These are phyloP conservation scores for Orobanche coerulescens DNA, from an alignment of 257 asterid genomes.

Conservation along the genomic window DNA sequence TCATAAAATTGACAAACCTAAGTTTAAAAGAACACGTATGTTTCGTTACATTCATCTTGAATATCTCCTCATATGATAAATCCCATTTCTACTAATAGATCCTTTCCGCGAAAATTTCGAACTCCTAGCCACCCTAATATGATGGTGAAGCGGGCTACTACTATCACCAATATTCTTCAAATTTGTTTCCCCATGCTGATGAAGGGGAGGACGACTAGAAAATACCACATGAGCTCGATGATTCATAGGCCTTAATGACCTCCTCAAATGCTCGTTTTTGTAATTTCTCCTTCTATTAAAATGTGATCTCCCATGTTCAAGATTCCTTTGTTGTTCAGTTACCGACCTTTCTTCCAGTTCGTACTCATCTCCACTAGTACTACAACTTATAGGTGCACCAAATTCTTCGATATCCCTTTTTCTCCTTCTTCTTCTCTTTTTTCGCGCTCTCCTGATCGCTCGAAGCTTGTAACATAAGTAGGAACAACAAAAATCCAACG, in stretches of 20 bases:
- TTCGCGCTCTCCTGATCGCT: constrained; percentile 25
- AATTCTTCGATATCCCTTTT: constrained; percentile 34
- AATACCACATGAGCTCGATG: constrained; percentile 30
- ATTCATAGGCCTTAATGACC: constrained; percentile 47
- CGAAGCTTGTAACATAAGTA: constrained; percentile 46
- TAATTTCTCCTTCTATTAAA: constrained; percentile 25
- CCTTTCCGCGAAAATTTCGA: constrained; percentile 43
- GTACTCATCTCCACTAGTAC: constrained; percentile 26
- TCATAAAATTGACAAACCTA: no score
- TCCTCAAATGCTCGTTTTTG: constrained; percentile 45
- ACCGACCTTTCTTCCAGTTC: constrained; percentile 24
- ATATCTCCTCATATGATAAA: constrained; percentile 21
- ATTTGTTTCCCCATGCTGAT: constrained; percentile 19
- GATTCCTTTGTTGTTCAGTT: constrained; percentile 16
- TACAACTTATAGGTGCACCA: neutral
- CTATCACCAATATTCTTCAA: constrained; percentile 20
- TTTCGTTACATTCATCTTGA: neutral
- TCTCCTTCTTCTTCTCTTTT: constrained; percentile 28
- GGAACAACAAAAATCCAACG: constrained; percentile 49
- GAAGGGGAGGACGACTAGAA: constrained; percentile 22
- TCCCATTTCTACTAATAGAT: constrained; percentile 22
- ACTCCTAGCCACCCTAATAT: constrained; percentile 39
- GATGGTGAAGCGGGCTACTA: constrained; percentile 30
- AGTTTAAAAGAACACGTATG: no score
- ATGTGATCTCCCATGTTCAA: constrained; percentile 10